Evolutionary conservation across 2,329 filamentous ascomycete species (phyloP).

Genomic region (Raffaelea albimanens): DNA sequence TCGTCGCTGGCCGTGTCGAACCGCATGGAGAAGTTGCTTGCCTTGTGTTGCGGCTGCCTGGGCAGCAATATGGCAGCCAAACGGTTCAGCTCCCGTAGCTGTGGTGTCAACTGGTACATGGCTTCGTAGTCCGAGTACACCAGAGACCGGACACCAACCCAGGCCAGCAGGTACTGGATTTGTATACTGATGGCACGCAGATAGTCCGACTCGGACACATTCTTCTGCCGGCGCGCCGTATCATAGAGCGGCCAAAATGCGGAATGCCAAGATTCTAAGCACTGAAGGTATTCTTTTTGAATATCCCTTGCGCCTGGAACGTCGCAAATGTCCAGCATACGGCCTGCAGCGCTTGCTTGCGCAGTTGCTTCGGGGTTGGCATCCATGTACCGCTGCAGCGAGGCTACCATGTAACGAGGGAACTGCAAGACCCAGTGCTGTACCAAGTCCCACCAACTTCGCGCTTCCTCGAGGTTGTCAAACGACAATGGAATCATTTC

Average conservation of each 20-base stretch:
- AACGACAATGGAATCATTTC: conserved; percentile 15
- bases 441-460: conserved; percentile 20
- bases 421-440: conserved; percentile 19
- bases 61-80: conserved; percentile 27
- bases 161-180: conserved; percentile 32
- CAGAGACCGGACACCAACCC: conserved; percentile 27
- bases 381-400: conserved; percentile 10
- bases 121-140: conserved; percentile 26
- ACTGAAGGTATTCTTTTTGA: conserved; percentile 23
- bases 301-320: conserved; percentile 9
- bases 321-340: conserved; percentile 12
- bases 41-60: conserved; percentile 11
- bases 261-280: conserved; percentile 28
- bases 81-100: conserved; percentile 30
- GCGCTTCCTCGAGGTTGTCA: conserved; percentile 16
- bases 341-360: not conserved
- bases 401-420: conserved; percentile 12
- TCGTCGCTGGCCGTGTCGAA: not conserved
- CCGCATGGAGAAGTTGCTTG: not conserved
- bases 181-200: conserved; percentile 29
- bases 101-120: conserved; percentile 28
- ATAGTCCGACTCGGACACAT: conserved; percentile 14
- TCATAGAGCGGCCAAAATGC: conserved; percentile 28
- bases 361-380: conserved; percentile 3
- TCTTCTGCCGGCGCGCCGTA: conserved; percentile 13